Conservation (phyloP, 371 early-diverging fungal genomes). For the Actinomortierella ambigua region DNA sequence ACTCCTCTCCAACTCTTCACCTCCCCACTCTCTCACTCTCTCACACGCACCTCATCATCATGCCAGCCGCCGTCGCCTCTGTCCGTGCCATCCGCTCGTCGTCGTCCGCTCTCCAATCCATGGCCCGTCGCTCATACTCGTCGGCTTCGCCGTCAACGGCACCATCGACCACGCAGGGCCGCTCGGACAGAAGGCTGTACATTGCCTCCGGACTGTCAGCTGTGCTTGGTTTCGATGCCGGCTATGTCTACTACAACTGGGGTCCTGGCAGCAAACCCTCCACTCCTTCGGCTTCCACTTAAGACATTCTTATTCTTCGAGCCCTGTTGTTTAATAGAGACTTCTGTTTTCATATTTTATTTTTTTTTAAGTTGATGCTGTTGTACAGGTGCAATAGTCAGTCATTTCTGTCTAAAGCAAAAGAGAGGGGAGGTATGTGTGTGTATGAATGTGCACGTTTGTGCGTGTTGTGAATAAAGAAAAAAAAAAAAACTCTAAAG, state of each 20-base stretch:
- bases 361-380: too few relatives aligned
- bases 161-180: background rate
- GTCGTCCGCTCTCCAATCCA: conserved; percentile 16
- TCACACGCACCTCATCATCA: background rate
- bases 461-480: too few relatives aligned
- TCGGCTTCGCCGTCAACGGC: conserved; percentile 4
- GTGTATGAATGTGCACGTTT: too few relatives aligned
- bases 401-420: too few relatives aligned
- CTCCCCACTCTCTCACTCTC: background rate
- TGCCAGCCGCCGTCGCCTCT: conserved; percentile 16
- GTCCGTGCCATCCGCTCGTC: conserved; percentile 5
- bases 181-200: conserved; percentile 13
- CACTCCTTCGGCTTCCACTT: too few relatives aligned
- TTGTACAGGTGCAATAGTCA: too few relatives aligned
- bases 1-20: background rate
- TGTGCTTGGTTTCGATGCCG: conserved; percentile 19
- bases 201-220: conserved; percentile 9
- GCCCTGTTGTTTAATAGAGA: too few relatives aligned
- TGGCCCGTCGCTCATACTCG: conserved; percentile 20
- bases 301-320: too few relatives aligned
- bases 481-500: conserved; percentile 4
- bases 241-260: conserved; percentile 19
- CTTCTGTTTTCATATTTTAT: too few relatives aligned
- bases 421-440: too few relatives aligned
- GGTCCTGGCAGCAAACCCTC: too few relatives aligned